A percentile compares a stretch with the other conserved stretches of the same genome.
These are phyloP conservation scores for Claviceps fusiformis DNA, from an alignment of 2,329 filamentous ascomycete genomes.

Conservation along the genomic window DNA sequence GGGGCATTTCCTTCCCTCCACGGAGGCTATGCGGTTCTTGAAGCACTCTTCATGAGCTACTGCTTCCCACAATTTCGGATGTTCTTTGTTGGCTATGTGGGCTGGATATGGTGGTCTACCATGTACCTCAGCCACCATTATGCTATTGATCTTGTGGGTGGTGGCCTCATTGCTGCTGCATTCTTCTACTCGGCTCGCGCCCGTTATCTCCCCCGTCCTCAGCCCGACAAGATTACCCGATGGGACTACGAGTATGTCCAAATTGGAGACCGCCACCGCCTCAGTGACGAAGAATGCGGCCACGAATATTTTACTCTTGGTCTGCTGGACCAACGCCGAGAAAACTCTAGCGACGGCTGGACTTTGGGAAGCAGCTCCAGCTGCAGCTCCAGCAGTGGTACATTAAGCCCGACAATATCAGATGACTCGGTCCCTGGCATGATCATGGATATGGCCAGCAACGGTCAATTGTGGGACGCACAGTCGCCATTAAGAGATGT, in stretches of 20 bases:
- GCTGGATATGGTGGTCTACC: constrained; percentile 97
- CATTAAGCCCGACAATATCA: constrained; percentile 35
- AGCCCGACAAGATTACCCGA: constrained; percentile 71
- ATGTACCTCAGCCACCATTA: constrained; percentile 99
- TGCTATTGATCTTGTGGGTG: constrained; percentile 80
- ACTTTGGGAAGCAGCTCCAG: constrained; percentile 74
- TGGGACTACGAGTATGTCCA: constrained; percentile 97
- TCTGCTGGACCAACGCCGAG: constrained; percentile 27
- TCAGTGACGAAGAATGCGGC: constrained; percentile 32
- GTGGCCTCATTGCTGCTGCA: constrained; percentile 63
- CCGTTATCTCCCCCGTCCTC: constrained; percentile 68
- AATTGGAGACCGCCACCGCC: constrained; percentile 47
- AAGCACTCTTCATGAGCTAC: constrained; percentile 86
- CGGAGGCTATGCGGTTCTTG: constrained; percentile 75
- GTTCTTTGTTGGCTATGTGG: constrained; percentile 68
- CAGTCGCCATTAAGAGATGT: constrained; percentile 24
- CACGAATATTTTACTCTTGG: constrained; percentile 33
- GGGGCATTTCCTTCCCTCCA: constrained; percentile 91
- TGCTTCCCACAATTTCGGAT: constrained; percentile 74
- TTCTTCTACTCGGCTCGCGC: constrained; percentile 74
- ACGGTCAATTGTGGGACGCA: constrained; percentile 26
- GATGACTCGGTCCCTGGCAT: constrained; percentile 26
- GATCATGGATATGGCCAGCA: constrained; percentile 22
- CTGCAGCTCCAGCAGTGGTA: constrained; percentile 33
- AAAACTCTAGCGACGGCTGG: constrained; percentile 69